Base-by-base conservation (phyloP, 2,329 filamentous ascomycete genomes). In the Penicillium oxalicum region DNA sequence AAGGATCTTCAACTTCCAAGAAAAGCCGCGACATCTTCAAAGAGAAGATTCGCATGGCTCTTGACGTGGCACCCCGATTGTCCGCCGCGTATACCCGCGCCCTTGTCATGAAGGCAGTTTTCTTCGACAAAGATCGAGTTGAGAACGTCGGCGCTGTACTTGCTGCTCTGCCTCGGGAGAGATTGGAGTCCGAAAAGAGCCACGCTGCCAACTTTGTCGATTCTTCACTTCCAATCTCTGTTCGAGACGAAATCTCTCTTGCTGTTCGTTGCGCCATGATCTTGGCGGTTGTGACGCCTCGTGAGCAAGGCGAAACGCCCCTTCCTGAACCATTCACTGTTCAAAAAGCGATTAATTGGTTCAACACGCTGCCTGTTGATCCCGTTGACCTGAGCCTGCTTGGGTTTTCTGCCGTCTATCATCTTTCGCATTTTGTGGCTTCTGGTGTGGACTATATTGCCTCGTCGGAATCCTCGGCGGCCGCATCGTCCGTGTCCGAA, bases 11-110 rank as follows among this genome's bases (percentile, higher is more conserved):
- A 2, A 65, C 68, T 9, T 70, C 63, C n/a, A 66, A 68, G 46
- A 64, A 68, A 29, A 67, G 65, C 34, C 70, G 74, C 33, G 62
- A 60, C 45, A 58, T 47, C 47, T 74, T 81, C 51, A 71, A 75
- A 46, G 64, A 71, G 33, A 75, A 82, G 48, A 75, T 95, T 29
- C 76, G 81, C 0, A 75, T 88, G 32, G 88, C 91, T 2, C 76
- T 88, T 53, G 78, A 80, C 49, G 79, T 83, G 6, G 88, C 91
- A 0, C 91, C 91, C 0, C 82, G 86, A 34, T 87, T 86, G 9
- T 95, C 89, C 1, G 81, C 82, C 24, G 85, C 87, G 2, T 76
- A 81, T 44, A 73, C 78, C 9, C 74, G 81, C 39, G 77, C 80
- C 11, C 69, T 82, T 4, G 78, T 79, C 9, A 78, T 80, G 53